These are phyloP conservation scores for Entomortierella beljakovae DNA, from an alignment of 192 early-diverging fungal genomes.

Conservation along the genomic window DNA sequence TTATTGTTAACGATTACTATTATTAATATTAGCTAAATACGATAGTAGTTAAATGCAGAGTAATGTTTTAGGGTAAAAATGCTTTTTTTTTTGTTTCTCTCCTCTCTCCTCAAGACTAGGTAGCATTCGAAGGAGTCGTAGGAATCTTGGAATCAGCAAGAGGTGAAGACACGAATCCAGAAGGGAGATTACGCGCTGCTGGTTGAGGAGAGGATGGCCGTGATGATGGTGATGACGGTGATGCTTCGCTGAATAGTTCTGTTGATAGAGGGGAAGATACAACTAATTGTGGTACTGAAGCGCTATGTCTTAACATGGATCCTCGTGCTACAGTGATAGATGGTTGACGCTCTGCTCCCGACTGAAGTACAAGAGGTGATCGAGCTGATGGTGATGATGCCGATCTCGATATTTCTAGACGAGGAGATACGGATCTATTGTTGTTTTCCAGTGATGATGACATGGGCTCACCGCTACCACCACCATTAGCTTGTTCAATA, in stretches of 20 bases:
- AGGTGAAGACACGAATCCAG: constrained; percentile 22
- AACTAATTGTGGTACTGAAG: constrained; percentile 27
- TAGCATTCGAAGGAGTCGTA: no score
- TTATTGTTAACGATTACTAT: no score
- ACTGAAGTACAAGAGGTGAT: constrained; percentile 12
- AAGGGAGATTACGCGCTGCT: constrained; percentile 10
- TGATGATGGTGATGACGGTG: neutral
- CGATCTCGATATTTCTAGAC: neutral
- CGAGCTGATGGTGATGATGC: neutral
- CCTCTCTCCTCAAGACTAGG: no score
- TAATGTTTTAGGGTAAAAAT: no score
- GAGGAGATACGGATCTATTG: neutral
- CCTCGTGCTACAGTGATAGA: constrained; percentile 14
- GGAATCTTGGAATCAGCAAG: neutral
- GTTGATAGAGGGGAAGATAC: neutral
- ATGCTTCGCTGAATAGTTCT: neutral
- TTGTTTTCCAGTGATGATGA: no score
- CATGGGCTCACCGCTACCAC: neutral
- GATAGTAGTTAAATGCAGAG: no score
- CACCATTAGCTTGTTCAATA: neutral
- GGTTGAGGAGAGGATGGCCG: neutral
- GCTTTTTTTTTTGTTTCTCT: no score
- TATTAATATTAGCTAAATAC: no score
- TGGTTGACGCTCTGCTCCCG: constrained; percentile 15
- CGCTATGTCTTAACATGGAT: constrained; percentile 31